These are phyloP conservation scores for Raphanus hybrid DNA, from an alignment of 441 rosid species.

Conservation along the genomic window DNA sequence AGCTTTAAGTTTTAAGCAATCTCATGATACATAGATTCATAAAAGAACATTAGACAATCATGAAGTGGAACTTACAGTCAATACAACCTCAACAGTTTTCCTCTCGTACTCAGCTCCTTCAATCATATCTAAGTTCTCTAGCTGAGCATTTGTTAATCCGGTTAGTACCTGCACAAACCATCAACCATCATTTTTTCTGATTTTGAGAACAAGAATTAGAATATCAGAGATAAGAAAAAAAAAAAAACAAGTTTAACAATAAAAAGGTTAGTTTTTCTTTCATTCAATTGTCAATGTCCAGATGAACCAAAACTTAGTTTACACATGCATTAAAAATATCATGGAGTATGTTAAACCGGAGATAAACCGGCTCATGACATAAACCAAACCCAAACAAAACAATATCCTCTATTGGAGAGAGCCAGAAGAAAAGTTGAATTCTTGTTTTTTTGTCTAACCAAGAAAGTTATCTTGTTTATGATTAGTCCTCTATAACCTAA, in stretches of 20 bases:
- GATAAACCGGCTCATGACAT: neutral
- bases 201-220: neutral
- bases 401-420: neutral
- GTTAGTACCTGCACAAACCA: conserved; percentile 56
- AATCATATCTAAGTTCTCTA: conserved; percentile 64
- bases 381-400: neutral
- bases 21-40: neutral
- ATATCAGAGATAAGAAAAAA: neutral
- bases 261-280: neutral
- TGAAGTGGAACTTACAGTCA: conserved; percentile 49
- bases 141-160: conserved; percentile 51
- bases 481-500: neutral
- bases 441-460: neutral
- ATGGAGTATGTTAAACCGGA: neutral
- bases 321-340: neutral
- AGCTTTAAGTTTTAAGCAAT: neutral
- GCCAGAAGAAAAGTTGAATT: neutral
- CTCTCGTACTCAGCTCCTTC: conserved; percentile 83
- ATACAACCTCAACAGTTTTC: conserved; percentile 62
- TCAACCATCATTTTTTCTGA: neutral
- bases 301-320: neutral
- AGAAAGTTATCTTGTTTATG: neutral
- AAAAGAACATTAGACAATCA: neutral
- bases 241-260: neutral
- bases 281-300: neutral